These are phyloP conservation scores for Vaccinium vitisidaea DNA, from an alignment of 148 eudicot genomes.

Conservation along the genomic window DNA sequence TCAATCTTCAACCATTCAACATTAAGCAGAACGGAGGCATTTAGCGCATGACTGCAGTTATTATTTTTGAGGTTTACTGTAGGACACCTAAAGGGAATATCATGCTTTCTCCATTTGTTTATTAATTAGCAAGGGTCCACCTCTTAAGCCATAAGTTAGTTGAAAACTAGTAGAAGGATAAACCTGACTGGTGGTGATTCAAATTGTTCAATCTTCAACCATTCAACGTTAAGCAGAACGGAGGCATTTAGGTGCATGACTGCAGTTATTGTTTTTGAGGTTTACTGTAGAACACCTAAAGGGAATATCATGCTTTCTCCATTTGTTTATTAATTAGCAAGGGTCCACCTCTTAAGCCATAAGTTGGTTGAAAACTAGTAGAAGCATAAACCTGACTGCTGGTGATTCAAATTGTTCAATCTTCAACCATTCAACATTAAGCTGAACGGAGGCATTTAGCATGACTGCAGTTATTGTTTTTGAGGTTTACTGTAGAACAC, in stretches of 20 bases:
- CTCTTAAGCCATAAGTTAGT: background rate
- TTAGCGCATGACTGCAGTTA: background rate
- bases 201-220: conserved; percentile 7
- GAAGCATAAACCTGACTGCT: background rate
- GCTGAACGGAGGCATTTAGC: background rate
- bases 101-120: background rate
- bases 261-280: background rate
- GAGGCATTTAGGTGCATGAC: background rate
- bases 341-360: background rate
- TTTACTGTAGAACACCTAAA: background rate
- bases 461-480: background rate
- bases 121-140: background rate
- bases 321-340: background rate
- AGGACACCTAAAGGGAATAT: background rate
- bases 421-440: background rate
- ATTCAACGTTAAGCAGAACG: background rate
- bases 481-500: background rate
- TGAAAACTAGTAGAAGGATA: background rate
- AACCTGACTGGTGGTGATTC: background rate
- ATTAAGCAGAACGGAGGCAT: background rate
- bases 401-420: conserved; percentile 7
- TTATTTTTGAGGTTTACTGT: background rate
- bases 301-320: too few species aligned
- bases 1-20: background rate
- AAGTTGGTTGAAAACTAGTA: background rate